Conservation (phyloP, 306 rosid genomes). For the Nissolia schottii region DNA sequence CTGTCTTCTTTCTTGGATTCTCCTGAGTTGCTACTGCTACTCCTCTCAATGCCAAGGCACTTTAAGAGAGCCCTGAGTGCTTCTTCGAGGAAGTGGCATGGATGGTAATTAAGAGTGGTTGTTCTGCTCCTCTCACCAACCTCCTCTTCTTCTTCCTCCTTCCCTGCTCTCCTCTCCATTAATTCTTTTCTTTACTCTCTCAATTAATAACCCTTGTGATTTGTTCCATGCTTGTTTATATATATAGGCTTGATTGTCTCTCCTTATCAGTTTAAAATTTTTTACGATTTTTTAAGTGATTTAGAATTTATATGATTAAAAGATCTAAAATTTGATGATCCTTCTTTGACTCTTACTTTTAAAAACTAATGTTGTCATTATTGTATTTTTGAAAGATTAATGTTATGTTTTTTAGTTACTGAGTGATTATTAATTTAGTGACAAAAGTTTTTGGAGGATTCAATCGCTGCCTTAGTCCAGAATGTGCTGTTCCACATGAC, state of each 20-base stretch:
- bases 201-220: not conserved
- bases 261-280: too few relatives aligned
- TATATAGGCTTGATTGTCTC: not conserved
- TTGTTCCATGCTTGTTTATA: not conserved
- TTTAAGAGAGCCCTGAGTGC: constrained; percentile 18
- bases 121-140: not conserved
- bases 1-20: not conserved
- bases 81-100: constrained; percentile 22
- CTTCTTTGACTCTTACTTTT: too few relatives aligned
- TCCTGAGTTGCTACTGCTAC: too few relatives aligned
- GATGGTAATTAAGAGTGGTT: not conserved
- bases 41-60: constrained; percentile 39
- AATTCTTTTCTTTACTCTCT: constrained; percentile 5
- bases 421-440: too few relatives aligned
- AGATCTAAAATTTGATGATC: too few relatives aligned
- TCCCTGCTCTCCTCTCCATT: constrained; percentile 12
- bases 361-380: too few relatives aligned
- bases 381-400: too few relatives aligned
- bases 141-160: not conserved
- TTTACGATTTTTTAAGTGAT: too few relatives aligned
- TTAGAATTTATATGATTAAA: too few relatives aligned
- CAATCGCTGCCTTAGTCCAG: too few relatives aligned
- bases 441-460: too few relatives aligned
- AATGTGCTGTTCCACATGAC: not conserved
- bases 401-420: too few relatives aligned